phyloP scores from a whole-genome alignment of 345 rosid species.

The Erodium maritimum region DNA sequence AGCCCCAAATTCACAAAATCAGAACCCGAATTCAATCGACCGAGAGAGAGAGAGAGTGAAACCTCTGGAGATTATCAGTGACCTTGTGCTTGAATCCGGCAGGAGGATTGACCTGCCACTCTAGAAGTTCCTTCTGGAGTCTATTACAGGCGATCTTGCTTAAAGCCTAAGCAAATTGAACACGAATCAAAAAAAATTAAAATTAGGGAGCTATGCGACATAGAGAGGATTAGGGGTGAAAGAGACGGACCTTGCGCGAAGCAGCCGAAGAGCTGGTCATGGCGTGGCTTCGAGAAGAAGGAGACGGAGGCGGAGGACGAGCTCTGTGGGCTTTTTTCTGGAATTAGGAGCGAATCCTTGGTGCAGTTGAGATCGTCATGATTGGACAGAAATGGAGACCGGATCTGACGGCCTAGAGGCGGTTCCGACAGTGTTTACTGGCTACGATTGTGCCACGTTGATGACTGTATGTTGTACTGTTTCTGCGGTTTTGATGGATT shows the following conservation, averaged over 20 bases:
- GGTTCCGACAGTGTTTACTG: neutral
- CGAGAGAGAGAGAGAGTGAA: neutral
- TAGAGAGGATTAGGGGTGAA: neutral
- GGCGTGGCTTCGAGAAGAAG: neutral
- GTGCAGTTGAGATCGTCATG: neutral
- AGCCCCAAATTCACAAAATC: neutral
- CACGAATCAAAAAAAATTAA: neutral
- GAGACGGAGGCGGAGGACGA: neutral
- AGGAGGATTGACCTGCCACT: constrained; percentile 96
- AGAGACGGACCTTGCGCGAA: constrained; percentile 5
- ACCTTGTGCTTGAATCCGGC: constrained; percentile 76
- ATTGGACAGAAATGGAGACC: neutral
- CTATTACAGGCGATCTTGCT: constrained; percentile 93
- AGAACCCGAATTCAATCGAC: neutral
- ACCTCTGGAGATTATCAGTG: constrained; percentile 96
- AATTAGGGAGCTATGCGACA: neutral
- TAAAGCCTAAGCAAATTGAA: constrained; percentile 31
- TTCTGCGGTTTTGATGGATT: no score
- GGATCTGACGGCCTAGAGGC: neutral
- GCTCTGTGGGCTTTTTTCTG: neutral
- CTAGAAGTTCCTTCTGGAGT: constrained; percentile 87
- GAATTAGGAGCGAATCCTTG: neutral
- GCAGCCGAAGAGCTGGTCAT: constrained; percentile 8
- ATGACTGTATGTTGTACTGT: no score
- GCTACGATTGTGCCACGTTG: no score